These are phyloP conservation scores for Trifolium subterraneum DNA, from an alignment of 306 rosid species.

Conservation along the genomic window DNA sequence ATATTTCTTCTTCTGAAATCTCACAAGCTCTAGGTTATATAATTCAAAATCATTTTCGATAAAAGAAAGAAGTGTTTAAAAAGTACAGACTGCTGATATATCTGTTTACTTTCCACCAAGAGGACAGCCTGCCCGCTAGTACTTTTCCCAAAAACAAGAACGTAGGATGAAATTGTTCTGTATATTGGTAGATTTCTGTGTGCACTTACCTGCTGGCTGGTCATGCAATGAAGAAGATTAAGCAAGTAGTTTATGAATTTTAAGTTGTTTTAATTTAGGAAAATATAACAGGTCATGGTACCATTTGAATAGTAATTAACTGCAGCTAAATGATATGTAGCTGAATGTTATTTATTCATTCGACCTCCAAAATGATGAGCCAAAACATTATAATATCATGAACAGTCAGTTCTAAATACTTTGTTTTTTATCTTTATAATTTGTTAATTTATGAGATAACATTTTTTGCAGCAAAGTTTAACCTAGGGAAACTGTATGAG, in stretches of 20 bases:
- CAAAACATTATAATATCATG: constrained; percentile 22
- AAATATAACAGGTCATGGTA: constrained; percentile 4
- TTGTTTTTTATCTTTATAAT: constrained; percentile 16
- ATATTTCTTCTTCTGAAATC: not conserved
- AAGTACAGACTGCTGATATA: not conserved
- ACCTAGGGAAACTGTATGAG: constrained; percentile 87
- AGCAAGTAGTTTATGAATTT: not conserved
- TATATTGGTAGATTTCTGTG: constrained; percentile 1
- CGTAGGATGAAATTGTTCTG: not conserved
- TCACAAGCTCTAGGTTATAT: constrained; percentile 23
- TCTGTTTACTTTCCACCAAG: constrained; percentile 4
- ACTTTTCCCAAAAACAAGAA: not conserved
- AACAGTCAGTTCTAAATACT: constrained; percentile 12
- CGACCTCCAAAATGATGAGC: constrained; percentile 1
- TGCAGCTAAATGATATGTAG: constrained; percentile 18
- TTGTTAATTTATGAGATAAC: constrained; percentile 11
- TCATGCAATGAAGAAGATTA: not conserved
- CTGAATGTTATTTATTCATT: constrained; percentile 34
- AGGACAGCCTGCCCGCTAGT: not conserved
- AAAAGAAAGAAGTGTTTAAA: not conserved
- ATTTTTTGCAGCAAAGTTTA: constrained; percentile 69
- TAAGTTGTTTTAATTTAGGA: constrained; percentile 5
- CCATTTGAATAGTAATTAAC: not conserved
- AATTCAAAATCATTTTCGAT: not conserved
- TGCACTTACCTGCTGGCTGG: constrained; percentile 6